A percentile compares a stretch with the other conserved stretches of the same genome.
Evolutionary conservation across 2,329 filamentous ascomycete genomes (phyloP).

Genomic region (Berkeleyomyces basicola): DNA sequence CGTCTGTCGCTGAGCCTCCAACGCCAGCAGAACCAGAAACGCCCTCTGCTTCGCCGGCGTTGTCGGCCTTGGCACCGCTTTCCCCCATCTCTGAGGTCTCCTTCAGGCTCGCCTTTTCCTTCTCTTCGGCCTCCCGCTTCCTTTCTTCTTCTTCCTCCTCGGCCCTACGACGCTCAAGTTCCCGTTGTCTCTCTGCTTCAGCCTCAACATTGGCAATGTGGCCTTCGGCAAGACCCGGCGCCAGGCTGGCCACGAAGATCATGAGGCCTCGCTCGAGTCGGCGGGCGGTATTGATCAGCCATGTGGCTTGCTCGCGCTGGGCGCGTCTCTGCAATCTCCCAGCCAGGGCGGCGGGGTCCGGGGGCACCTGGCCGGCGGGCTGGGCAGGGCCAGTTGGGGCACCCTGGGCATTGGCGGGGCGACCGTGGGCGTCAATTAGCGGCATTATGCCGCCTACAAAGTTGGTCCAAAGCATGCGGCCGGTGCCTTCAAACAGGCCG

Average conservation of each 20-base stretch:
- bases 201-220: conserved; percentile 44
- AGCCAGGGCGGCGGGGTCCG: conserved; percentile 32
- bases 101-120: not conserved
- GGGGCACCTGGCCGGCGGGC: not conserved
- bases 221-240: conserved; percentile 47
- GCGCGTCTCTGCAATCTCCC: conserved; percentile 35
- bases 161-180: conserved; percentile 21
- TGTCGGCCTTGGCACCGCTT: not conserved
- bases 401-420: conserved; percentile 19
- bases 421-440: conserved; percentile 21
- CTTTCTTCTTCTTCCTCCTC: conserved; percentile 17
- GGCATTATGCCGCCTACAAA: conserved; percentile 41
- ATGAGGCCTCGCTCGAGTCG: conserved; percentile 39
- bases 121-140: conserved; percentile 4
- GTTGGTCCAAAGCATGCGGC: conserved; percentile 40
- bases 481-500: conserved; percentile 35
- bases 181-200: conserved; percentile 30
- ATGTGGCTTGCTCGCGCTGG: conserved; percentile 28
- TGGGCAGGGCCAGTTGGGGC: conserved; percentile 12
- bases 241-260: conserved; percentile 48
- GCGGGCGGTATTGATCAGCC: conserved; percentile 29
- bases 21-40: not conserved
- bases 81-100: not conserved
- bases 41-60: not conserved
- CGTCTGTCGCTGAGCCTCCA: not conserved